Base-by-base conservation (phyloP, 768 basidiomycete species). In the Chalciporus piperatus region DNA sequence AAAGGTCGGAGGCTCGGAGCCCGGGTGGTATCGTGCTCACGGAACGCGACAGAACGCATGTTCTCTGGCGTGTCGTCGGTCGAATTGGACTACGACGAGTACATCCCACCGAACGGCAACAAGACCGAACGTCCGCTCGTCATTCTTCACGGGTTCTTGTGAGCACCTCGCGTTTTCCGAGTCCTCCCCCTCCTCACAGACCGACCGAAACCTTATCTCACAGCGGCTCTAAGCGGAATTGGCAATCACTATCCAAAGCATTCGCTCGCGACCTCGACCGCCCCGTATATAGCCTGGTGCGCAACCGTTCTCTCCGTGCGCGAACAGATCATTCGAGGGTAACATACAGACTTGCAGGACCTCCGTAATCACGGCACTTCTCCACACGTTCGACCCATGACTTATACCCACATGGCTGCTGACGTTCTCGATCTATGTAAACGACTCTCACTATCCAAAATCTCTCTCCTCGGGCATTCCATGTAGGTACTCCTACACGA, bases 181-280 rank as follows among this genome's bases (percentile, higher is more conserved):
- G 25, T 51, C 5, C 25, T 12, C 8, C 13, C 27, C 12, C 22
- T n/a, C 28, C 47, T 44, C 7, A 58, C 54, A 20, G 20, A 28
- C 23, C 43, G 19, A 12, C 9, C 27, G 27, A 27, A 27, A 27
- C 27, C 6, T 7, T 9, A 27, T 27, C 30, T 38, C 25, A 25
- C 59, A 93, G 90, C 58, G 92, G 92, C 0, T 91, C 86, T 35
- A 93, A 94, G 64, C 81, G 92, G 52, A 96, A 96, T 65, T 97
- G 92, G 91, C 73, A 79, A 6, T 89, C 89, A 0, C 74, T 96
- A 5, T 80, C 88, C 6, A 91, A 89, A 59, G 81, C 83, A 0
- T 84, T 97, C 54, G 73, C 79, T n/a, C 73, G 76, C 28, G 80
- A 83, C 45, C 73, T 91, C 1, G 67, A 76, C 3, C 74, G 84